phyloP scores from a whole-genome alignment of 768 basidiomycete genomes.

The Leccinum boreale region DNA sequence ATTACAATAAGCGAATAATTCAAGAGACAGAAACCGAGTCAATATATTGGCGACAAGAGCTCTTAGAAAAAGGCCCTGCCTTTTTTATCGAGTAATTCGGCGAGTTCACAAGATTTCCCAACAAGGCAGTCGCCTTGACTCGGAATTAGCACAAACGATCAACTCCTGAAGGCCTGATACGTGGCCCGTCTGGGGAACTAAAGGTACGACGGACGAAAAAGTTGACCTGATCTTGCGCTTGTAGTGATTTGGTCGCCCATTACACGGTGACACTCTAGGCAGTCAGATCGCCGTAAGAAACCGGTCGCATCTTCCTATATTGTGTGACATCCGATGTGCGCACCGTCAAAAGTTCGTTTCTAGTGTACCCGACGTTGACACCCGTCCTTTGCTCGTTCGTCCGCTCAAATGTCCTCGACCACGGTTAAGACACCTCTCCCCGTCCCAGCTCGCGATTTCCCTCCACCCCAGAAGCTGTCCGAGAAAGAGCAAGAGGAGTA shows the following conservation, averaged over 20 bases:
- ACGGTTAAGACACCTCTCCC: slow-evolving; percentile 20
- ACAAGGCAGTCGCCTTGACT: too few species aligned
- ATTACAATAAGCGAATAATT: too few species aligned
- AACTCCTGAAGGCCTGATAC: background rate
- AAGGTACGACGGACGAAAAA: background rate
- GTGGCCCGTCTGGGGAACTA: background rate
- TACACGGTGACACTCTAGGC: too few species aligned
- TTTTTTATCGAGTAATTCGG: too few species aligned
- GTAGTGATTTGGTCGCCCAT: background rate
- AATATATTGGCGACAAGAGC: too few species aligned
- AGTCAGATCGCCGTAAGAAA: too few species aligned
- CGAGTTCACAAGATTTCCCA: too few species aligned
- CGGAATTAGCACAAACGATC: too few species aligned
- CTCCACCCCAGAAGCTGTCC: slow-evolving; percentile 38
- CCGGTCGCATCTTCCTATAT: background rate
- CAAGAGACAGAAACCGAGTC: too few species aligned
- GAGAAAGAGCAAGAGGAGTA: slow-evolving; percentile 48
- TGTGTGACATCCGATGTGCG: background rate
- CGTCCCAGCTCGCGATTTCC: slow-evolving; percentile 23
- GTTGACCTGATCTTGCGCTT: background rate
- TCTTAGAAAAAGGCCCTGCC: too few species aligned
- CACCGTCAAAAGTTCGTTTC: background rate
- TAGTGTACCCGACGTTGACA: background rate
- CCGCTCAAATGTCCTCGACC: slow-evolving; percentile 25
- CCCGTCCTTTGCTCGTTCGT: background rate